These are phyloP conservation scores for Xylariaceae sp. DNA, from an alignment of 2,329 filamentous ascomycete genomes.

Conservation along the genomic window DNA sequence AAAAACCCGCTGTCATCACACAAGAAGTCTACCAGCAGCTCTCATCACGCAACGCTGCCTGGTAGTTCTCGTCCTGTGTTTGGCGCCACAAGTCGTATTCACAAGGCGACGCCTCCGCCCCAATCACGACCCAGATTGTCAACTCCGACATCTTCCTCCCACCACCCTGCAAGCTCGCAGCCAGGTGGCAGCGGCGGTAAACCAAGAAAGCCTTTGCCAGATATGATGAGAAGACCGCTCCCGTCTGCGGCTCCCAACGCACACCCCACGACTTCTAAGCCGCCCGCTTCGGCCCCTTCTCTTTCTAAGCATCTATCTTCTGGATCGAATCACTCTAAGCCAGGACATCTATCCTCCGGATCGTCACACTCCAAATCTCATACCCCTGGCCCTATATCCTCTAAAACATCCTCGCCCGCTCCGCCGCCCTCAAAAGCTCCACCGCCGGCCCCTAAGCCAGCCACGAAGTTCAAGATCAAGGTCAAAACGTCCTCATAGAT, in stretches of 20 bases:
- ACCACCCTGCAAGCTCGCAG: conserved; percentile 9
- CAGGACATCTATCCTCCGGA: too few relatives aligned
- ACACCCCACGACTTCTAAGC: conserved; percentile 13
- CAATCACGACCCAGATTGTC: conserved; percentile 16
- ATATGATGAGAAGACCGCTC: conserved; percentile 28
- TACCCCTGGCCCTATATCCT: not conserved
- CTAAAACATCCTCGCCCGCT: not conserved
- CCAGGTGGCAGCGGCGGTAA: conserved; percentile 20
- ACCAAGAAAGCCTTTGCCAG: conserved; percentile 29
- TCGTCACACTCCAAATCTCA: too few relatives aligned
- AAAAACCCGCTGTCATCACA: conserved; percentile 25
- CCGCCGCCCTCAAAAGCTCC: not conserved
- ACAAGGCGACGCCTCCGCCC: conserved; percentile 15
- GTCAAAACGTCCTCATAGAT: conserved; percentile 23
- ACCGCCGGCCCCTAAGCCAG: conserved; percentile 15
- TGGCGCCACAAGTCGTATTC: not conserved
- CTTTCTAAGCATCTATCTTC: not conserved
- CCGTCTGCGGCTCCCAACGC: conserved; percentile 21
- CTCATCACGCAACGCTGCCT: not conserved
- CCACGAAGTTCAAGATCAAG: conserved; percentile 30
- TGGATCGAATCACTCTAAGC: not conserved
- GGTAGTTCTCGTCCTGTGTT: conserved; percentile 6
- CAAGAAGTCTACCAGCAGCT: conserved; percentile 4
- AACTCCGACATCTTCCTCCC: conserved; percentile 18
- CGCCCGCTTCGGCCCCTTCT: not conserved